Conservation (phyloP, 805 yeast species). For the Cyberlindnera americana region DNA sequence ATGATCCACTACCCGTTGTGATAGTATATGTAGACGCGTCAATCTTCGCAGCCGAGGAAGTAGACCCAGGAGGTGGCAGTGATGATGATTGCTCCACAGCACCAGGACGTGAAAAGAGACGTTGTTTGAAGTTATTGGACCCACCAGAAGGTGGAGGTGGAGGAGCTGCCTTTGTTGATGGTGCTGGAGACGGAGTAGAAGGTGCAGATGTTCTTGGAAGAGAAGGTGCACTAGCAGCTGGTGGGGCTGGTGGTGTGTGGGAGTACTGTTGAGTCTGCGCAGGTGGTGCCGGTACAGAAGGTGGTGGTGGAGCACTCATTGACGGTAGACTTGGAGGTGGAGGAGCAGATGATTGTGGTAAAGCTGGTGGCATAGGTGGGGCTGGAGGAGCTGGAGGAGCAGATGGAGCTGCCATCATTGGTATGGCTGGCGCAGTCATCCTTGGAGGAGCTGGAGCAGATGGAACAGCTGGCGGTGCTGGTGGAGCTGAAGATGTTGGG, state of each 20-base stretch:
- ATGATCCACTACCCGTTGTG: slow-evolving; percentile 23
- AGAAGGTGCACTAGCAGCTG: slow-evolving; percentile 10
- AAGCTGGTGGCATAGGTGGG: slow-evolving; percentile 2
- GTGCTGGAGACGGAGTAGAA: slow-evolving; percentile 22
- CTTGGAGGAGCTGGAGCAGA: slow-evolving; percentile 25
- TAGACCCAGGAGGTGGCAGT: slow-evolving; percentile 10
- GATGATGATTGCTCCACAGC: slow-evolving; percentile 19
- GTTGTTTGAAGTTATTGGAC: slow-evolving; percentile 25
- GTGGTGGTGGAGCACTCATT: slow-evolving; percentile 14
- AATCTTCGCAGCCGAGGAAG: slow-evolving; percentile 20
- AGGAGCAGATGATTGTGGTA: slow-evolving; percentile 3
- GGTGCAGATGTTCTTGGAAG: slow-evolving; percentile 26
- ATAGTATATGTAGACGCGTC: slow-evolving; percentile 28
- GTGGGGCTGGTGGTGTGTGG: slow-evolving; percentile 7
- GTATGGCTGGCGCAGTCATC: too few species aligned
- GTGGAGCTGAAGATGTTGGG: slow-evolving; percentile 19
- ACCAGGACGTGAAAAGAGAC: slow-evolving; percentile 12
- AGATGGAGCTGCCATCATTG: slow-evolving; percentile 15
- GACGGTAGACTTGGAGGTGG: slow-evolving; percentile 18
- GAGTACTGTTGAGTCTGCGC: not conserved
- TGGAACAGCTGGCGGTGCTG: slow-evolving; percentile 19
- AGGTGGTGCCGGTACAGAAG: slow-evolving; percentile 29
- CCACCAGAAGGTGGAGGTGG: slow-evolving; percentile 19
- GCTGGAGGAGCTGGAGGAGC: slow-evolving; percentile 19
- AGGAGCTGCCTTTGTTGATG: slow-evolving; percentile 23